These are phyloP conservation scores for Penicillium psychrosexuale DNA, from an alignment of 2,329 filamentous ascomycete genomes.

Conservation along the genomic window DNA sequence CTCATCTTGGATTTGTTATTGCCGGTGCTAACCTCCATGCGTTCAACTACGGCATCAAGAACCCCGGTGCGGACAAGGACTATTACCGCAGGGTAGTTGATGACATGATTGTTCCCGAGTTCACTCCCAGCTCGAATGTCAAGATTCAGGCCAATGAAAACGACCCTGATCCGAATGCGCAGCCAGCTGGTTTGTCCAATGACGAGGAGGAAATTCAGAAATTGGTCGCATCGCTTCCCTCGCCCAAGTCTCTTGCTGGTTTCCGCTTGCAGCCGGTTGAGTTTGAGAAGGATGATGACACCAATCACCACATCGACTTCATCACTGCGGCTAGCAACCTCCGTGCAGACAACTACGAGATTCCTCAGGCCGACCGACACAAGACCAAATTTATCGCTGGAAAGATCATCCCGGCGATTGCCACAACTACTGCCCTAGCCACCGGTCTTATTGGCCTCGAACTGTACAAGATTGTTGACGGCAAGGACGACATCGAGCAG, in stretches of 20 bases:
- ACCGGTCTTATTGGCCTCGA: conserved; percentile 91
- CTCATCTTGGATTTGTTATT: conserved; percentile 83
- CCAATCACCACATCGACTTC: conserved; percentile 98
- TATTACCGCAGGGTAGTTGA: conserved; percentile 79
- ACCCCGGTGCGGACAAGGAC: conserved; percentile 66
- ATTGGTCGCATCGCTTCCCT: conserved; percentile 69
- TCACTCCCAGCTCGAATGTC: conserved; percentile 81
- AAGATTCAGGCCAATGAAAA: conserved; percentile 97
- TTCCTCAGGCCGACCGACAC: conserved; percentile 84
- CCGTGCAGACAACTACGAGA: conserved; percentile 97
- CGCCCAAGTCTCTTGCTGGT: conserved; percentile 74
- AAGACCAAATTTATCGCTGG: conserved; percentile 99
- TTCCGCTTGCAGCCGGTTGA: conserved; percentile 91
- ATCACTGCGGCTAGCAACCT: conserved; percentile 96
- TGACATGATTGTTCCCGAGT: conserved; percentile 93
- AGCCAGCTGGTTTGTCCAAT: conserved; percentile 54
- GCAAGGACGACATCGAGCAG: conserved; percentile 93
- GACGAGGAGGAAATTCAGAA: conserved; percentile 73
- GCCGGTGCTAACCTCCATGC: conserved; percentile 89
- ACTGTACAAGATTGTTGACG: conserved; percentile 93
- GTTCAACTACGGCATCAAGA: conserved; percentile 96
- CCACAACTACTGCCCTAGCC: conserved; percentile 91
- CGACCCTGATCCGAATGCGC: conserved; percentile 86
- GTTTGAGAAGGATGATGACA: conserved; percentile 98
- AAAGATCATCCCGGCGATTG: conserved; percentile 98